Evolutionary conservation across 1,284 basidiomycete species (phyloP).

Genomic region (Ganoderma boninense): DNA sequence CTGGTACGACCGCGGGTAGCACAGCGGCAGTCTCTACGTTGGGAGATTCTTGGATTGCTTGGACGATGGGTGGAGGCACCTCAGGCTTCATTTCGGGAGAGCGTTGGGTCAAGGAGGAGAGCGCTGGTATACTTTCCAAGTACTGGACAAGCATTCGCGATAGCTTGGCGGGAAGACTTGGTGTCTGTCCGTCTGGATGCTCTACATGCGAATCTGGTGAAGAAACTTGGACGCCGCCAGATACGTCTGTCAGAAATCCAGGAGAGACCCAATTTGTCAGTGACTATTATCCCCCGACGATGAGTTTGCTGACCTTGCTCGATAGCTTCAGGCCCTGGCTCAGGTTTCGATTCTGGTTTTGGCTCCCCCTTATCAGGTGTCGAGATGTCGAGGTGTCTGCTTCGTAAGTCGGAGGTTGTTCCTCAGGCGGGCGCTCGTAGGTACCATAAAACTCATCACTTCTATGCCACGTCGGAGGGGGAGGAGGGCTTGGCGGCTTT

Average conservation of each 20-base stretch:
- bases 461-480: neutral
- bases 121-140: slow-evolving; percentile 54
- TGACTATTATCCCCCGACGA: neutral
- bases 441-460: neutral
- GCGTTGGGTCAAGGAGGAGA: slow-evolving; percentile 38
- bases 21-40: too few relatives aligned
- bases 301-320: neutral
- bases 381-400: neutral
- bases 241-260: neutral
- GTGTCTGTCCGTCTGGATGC: slow-evolving; percentile 37
- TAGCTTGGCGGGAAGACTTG: slow-evolving; percentile 54
- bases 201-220: neutral
- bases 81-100: neutral
- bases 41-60: neutral
- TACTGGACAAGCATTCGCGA: slow-evolving; percentile 47
- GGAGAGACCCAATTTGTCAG: neutral
- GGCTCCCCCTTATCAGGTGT: neutral
- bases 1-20: neutral
- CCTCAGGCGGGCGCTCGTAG: neutral
- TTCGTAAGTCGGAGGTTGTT: neutral
- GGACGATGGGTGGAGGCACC: neutral
- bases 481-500: neutral
- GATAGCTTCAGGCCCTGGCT: neutral
- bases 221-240: neutral
- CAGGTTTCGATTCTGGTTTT: too few relatives aligned